Evolutionary conservation across 345 rosid species (phyloP).

Genomic region (Hypericum perforatum): DNA sequence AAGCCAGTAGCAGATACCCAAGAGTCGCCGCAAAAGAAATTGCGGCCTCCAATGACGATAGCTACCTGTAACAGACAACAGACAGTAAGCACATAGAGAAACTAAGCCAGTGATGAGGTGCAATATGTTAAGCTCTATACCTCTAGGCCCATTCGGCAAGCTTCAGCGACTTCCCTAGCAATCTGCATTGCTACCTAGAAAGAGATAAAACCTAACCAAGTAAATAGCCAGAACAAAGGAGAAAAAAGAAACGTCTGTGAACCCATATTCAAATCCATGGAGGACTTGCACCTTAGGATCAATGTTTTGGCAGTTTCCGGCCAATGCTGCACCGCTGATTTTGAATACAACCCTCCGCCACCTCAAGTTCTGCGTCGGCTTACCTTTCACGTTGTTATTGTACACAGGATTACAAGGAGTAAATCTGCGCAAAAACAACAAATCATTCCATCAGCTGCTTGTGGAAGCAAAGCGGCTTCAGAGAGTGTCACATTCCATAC

Average conservation of each 20-base stretch:
- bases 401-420: constrained; percentile 10
- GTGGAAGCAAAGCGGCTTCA: background rate
- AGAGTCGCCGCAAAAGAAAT: constrained; percentile 67
- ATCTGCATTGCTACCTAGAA: constrained; percentile 62
- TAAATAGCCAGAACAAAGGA: background rate
- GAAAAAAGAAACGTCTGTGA: background rate
- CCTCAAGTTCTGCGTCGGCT: constrained; percentile 43
- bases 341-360: constrained; percentile 88
- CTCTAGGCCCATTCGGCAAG: constrained; percentile 75
- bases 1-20: constrained; percentile 76
- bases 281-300: constrained; percentile 59
- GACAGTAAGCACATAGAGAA: background rate
- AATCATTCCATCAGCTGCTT: background rate
- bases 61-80: constrained; percentile 43
- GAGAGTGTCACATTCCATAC: too few species aligned
- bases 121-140: constrained; percentile 17
- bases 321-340: constrained; percentile 80
- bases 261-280: background rate
- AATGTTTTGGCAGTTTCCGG: constrained; percentile 59
- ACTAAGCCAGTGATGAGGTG: too few species aligned
- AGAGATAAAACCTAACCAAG: constrained; percentile 2
- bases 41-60: constrained; percentile 82
- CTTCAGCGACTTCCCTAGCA: constrained; percentile 68
- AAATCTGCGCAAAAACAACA: constrained; percentile 8
- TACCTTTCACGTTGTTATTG: constrained; percentile 32